Base-by-base conservation (phyloP, 2,329 filamentous ascomycete genomes). In the Aspergillus puulaauensis region DNA sequence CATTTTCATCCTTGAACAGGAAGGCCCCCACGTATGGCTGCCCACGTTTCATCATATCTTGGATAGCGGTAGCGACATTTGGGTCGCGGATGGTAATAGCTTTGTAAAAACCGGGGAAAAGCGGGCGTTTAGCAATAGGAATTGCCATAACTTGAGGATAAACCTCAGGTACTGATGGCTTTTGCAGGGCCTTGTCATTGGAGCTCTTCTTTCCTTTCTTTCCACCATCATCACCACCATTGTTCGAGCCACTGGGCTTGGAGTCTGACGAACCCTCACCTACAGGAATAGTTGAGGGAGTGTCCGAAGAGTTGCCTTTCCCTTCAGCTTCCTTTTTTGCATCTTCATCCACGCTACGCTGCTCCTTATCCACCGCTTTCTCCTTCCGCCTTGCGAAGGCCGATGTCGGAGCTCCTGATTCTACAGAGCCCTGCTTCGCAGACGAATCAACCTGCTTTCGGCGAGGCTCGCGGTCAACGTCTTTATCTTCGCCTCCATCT, bases 61-160 rank as follows among this genome's bases (percentile, higher is more conserved):
- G 90, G 64, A 99, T 96, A 21, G 95, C 95, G 40, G 88, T 87
- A 14, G 93, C 90, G 37, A 99, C 95, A 66, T 95, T 90, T 17
- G 90, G 90, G 70, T 99, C 92, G 71, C 91, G 89, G 66, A 99
- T 96, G 3, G 93, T 99, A 66, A 99, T 95, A 9, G 95, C 93
- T 77, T 99, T 99, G 80, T 99, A 99, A 77, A 98, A 99, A 1
- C 95, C 95, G 1, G 95, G 95, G 76, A 98, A 99, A 12, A 99
- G 80, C 11, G 95, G 95, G 53, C 95, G 85, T 74, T 96, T 92
- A 27, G 91, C 90, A 68, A 99, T 97, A 7, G 95, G 95, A 56
- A 99, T 96, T 2, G 93, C 93, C 83, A 99, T 91, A 55, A 99
- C 93, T 73, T 98, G 95, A 3, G 95, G 95, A 73, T 99, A 99